Conservation (phyloP, 208 protist species). For the Leishmania arabica region DNA sequence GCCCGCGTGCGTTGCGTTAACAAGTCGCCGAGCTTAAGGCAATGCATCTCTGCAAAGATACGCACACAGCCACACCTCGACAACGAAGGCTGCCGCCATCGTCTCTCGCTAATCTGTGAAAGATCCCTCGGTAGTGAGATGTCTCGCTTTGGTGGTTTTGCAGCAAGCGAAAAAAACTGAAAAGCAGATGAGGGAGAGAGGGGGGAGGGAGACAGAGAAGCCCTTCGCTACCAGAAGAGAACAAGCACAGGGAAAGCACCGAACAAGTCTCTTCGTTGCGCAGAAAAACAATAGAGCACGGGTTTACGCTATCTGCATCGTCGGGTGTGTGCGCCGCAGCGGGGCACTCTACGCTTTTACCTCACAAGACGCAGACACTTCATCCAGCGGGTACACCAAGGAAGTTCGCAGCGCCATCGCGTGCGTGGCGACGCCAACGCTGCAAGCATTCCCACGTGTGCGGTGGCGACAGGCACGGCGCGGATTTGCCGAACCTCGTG, state of each 20-base stretch:
- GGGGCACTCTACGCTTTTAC: neutral
- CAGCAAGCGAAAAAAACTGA: neutral
- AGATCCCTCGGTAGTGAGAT: no score
- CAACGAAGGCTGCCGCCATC: neutral
- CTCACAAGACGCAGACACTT: neutral
- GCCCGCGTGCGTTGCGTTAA: neutral
- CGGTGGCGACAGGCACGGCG: conserved; percentile 24
- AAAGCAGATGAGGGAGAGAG: neutral
- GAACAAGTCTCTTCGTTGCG: neutral
- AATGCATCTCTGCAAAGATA: neutral
- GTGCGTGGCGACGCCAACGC: conserved; percentile 13
- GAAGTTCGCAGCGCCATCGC: neutral
- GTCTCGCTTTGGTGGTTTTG: neutral
- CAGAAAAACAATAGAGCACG: neutral
- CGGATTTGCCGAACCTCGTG: conserved; percentile 35
- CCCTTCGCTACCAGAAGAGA: neutral
- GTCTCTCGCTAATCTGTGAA: neutral
- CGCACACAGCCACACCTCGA: neutral
- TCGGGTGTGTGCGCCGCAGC: neutral
- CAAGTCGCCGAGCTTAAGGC: neutral
- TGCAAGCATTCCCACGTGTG: conserved; percentile 22
- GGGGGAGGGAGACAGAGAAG: neutral
- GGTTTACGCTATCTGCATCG: neutral
- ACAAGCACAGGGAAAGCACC: neutral
- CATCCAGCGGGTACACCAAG: neutral